A percentile compares a stretch with the other conserved stretches of the same genome.
Conservation (phyloP, 108 stramenopile genomes). For the Cyclotella choctawhatcheeana region DNA sequence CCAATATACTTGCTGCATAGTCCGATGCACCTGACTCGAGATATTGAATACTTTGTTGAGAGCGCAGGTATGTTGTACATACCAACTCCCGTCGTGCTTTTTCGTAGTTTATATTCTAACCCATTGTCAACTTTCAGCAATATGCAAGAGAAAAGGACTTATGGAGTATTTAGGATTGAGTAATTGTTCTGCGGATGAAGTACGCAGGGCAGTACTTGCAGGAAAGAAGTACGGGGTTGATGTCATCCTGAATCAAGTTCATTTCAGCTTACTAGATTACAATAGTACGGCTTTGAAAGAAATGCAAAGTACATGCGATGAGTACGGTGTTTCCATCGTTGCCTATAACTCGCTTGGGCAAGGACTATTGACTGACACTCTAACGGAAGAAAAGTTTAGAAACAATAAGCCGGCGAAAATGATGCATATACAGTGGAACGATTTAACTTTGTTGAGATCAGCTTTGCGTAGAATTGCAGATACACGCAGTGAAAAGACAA, state of each 20-base stretch:
- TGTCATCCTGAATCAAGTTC: conserved; percentile 75
- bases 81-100: too few relatives aligned
- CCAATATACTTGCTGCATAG: conserved; percentile 73
- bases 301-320: conserved; percentile 61
- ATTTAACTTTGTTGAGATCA: conserved; percentile 54
- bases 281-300: conserved; percentile 63
- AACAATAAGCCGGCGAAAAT: conserved; percentile 70
- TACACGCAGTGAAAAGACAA: conserved; percentile 18
- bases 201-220: conserved; percentile 67
- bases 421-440: conserved; percentile 56
- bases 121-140: too few relatives aligned
- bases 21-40: conserved; percentile 63
- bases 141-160: conserved; percentile 71
- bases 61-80: too few relatives aligned
- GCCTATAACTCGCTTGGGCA: conserved; percentile 81
- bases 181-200: conserved; percentile 75
- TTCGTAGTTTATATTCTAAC: too few relatives aligned
- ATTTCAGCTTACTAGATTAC: conserved; percentile 70
- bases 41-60: conserved; percentile 69
- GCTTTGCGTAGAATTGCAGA: conserved; percentile 50
- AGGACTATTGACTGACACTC: conserved; percentile 67
- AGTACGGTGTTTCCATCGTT: conserved; percentile 62
- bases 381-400: conserved; percentile 58
- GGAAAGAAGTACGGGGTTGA: conserved; percentile 61
- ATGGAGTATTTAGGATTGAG: conserved; percentile 66